Percentiles rank a stretch among this genome's conserved stretches.
Conservation (phyloP, 2,329 filamentous ascomycete species). For the Pleoardoris graminearum region DNA sequence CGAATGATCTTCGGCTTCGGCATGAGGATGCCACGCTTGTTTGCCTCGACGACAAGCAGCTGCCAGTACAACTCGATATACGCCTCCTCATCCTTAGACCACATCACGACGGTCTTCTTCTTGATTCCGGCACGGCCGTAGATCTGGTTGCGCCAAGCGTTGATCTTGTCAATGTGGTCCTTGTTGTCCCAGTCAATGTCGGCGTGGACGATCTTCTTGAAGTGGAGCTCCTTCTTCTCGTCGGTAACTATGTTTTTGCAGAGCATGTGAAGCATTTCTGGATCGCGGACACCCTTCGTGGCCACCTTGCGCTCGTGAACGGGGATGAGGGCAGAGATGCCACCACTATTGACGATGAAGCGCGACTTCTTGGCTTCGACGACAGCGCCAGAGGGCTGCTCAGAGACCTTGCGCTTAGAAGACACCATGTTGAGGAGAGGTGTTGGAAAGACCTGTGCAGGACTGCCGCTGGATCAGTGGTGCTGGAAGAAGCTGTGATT, state of each 20-base stretch:
- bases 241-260: conserved; percentile 14
- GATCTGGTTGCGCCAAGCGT: conserved; percentile 29
- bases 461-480: no score
- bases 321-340: conserved; percentile 14
- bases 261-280: conserved; percentile 18
- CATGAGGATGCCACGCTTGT: conserved; percentile 13
- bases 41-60: conserved; percentile 18
- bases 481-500: no score
- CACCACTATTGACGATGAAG: background rate
- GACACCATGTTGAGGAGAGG: background rate
- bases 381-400: background rate
- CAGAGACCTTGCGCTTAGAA: conserved; percentile 9
- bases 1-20: conserved; percentile 9
- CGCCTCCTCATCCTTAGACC: conserved; percentile 21
- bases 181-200: conserved; percentile 25
- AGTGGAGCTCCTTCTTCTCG: conserved; percentile 18
- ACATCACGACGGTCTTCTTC: conserved; percentile 17
- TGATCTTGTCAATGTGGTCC: conserved; percentile 25
- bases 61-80: conserved; percentile 27
- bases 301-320: conserved; percentile 15
- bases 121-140: conserved; percentile 26
- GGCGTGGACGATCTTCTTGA: conserved; percentile 20
- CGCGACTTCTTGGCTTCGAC: background rate
- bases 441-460: background rate
- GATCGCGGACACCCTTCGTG: conserved; percentile 10